These are phyloP conservation scores for Penicillium daleae DNA, from an alignment of 495 filamentous ascomycete genomes.

Conservation along the genomic window DNA sequence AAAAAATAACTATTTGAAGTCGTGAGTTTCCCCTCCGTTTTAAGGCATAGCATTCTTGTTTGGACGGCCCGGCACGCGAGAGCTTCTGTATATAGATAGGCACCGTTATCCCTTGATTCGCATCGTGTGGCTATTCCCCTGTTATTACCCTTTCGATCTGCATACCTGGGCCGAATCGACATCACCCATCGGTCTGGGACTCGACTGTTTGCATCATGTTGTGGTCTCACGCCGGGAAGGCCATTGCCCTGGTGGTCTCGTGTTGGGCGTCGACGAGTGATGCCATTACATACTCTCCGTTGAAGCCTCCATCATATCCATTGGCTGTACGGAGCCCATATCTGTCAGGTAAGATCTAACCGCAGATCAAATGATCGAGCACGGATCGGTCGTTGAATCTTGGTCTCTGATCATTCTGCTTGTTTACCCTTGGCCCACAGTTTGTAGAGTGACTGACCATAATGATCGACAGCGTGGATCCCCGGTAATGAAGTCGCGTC, in stretches of 20 bases:
- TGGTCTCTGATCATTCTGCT: neutral
- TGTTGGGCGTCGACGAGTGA: slow-evolving; percentile 15
- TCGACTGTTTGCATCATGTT: slow-evolving; percentile 19
- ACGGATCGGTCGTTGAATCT: neutral
- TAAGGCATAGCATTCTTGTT: slow-evolving; percentile 19
- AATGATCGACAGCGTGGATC: slow-evolving; percentile 45
- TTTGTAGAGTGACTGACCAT: slow-evolving; percentile 3
- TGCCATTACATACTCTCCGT: slow-evolving; percentile 35
- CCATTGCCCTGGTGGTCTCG: slow-evolving; percentile 13
- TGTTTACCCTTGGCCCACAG: neutral
- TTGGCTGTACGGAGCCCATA: slow-evolving; percentile 48
- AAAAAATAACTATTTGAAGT: slow-evolving; percentile 21
- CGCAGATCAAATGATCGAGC: slow-evolving; percentile 6
- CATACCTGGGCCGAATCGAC: slow-evolving; percentile 9
- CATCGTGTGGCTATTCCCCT: neutral
- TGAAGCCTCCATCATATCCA: slow-evolving; percentile 47
- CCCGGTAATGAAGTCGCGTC: slow-evolving; percentile 39
- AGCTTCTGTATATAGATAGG: slow-evolving; percentile 5
- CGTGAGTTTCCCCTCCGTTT: slow-evolving; percentile 1
- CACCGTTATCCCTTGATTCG: slow-evolving; percentile 11
- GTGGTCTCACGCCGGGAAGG: slow-evolving; percentile 4
- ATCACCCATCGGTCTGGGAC: neutral
- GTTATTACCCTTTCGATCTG: slow-evolving; percentile 3
- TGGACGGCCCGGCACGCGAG: slow-evolving; percentile 6
- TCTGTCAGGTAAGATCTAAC: slow-evolving; percentile 34